Percentiles rank a stretch among this genome's conserved stretches.
phyloP scores from a whole-genome alignment of 352 stramenopile genomes.

The Pythium chondricola region DNA sequence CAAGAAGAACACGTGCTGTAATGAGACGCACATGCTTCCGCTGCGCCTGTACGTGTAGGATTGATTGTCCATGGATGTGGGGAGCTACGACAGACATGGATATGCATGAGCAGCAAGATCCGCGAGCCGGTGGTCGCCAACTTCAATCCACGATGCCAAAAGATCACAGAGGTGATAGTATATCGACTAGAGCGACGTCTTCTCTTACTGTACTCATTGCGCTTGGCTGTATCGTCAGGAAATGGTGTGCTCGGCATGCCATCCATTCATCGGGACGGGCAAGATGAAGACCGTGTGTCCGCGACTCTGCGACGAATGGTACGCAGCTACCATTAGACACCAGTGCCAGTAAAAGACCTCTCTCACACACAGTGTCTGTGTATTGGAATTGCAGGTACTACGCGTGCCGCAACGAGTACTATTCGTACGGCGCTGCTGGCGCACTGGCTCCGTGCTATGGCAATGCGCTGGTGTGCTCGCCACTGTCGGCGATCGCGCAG shows the following conservation, averaged over 20 bases:
- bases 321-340: neutral
- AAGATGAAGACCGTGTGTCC: constrained; percentile 72
- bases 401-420: constrained; percentile 70
- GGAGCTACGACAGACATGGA: neutral
- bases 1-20: constrained; percentile 75
- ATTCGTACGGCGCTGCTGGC: constrained; percentile 51
- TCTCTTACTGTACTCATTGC: neutral
- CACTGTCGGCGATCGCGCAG: constrained; percentile 45
- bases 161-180: constrained; percentile 34
- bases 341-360: neutral
- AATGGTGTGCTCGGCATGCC: constrained; percentile 75
- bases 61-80: neutral
- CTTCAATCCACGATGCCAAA: constrained; percentile 65
- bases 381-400: constrained; percentile 27
- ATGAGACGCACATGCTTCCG: constrained; percentile 53
- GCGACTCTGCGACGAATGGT: constrained; percentile 74
- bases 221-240: constrained; percentile 26
- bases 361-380: too few relatives aligned
- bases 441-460: constrained; percentile 72
- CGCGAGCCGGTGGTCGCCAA: constrained; percentile 68
- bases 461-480: constrained; percentile 78
- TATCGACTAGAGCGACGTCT: neutral
- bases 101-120: constrained; percentile 44
- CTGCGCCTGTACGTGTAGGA: constrained; percentile 46
- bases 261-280: constrained; percentile 71